Evolutionary conservation across 257 asterid species (phyloP).

Genomic region (Nicotiana benthamiana): DNA sequence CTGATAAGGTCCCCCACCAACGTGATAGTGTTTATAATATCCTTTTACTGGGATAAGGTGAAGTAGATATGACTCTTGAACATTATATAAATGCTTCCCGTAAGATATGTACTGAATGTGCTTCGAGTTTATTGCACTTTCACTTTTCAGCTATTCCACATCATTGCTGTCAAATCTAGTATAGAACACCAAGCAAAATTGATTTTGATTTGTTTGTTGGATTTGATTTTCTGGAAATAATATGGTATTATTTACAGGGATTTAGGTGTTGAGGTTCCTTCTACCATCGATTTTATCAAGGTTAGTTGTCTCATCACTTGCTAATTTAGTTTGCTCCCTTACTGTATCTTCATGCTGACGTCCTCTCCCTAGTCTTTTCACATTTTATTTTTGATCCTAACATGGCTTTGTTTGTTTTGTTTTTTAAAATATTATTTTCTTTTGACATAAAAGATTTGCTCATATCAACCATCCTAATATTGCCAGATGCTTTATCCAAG

Average conservation of each 20-base stretch:
- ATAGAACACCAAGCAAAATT: neutral
- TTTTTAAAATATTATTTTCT: neutral
- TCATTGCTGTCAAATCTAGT: neutral
- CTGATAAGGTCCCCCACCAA: neutral
- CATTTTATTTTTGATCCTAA: neutral
- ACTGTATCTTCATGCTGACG: neutral
- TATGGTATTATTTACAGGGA: slow-evolving; percentile 39
- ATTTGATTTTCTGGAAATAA: slow-evolving; percentile 6
- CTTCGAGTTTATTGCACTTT: neutral
- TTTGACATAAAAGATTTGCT: neutral
- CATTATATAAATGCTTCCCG: neutral
- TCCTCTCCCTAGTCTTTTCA: neutral
- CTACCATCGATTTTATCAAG: slow-evolving; percentile 44
- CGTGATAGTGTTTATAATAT: neutral
- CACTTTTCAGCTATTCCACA: neutral
- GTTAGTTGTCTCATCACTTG: slow-evolving; percentile 25
- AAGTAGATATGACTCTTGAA: neutral
- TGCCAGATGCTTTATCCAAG: neutral
- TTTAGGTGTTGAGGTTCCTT: slow-evolving; percentile 48
- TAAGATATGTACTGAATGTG: neutral
- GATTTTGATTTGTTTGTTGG: neutral
- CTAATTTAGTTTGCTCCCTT: neutral
- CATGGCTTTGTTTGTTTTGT: neutral
- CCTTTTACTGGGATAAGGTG: neutral
- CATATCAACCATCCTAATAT: neutral